A percentile compares a stretch with the other conserved stretches of the same genome.
Conservation (phyloP, 1,139 yeast species). For the Hyphopichia burtonii region DNA sequence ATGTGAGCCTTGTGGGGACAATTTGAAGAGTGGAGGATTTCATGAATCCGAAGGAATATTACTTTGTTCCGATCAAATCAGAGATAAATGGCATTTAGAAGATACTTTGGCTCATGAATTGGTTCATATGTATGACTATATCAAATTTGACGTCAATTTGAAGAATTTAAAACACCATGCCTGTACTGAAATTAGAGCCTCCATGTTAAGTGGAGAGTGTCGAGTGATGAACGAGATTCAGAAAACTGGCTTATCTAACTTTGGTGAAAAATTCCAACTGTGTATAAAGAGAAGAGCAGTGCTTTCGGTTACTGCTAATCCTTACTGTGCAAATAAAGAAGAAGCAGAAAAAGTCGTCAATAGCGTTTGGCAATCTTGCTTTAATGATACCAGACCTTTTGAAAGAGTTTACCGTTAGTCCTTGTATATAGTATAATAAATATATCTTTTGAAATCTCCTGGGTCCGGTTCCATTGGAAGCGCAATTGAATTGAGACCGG, state of each 20-base stretch:
- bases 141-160: constrained; percentile 86
- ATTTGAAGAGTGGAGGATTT: constrained; percentile 88
- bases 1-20: constrained; percentile 79
- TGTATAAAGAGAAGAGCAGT: constrained; percentile 90
- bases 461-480: neutral
- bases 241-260: constrained; percentile 57
- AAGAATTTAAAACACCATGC: constrained; percentile 87
- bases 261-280: constrained; percentile 82
- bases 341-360: constrained; percentile 81
- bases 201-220: constrained; percentile 93
- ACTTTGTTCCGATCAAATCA: constrained; percentile 81
- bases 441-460: neutral
- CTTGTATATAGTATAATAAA: constrained; percentile 1
- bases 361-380: constrained; percentile 90
- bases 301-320: constrained; percentile 82
- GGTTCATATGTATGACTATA: constrained; percentile 89
- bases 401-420: constrained; percentile 74
- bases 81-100: constrained; percentile 79
- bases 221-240: constrained; percentile 83
- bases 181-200: constrained; percentile 93
- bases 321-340: constrained; percentile 66
- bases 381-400: constrained; percentile 92
- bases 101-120: constrained; percentile 91
- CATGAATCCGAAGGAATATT: constrained; percentile 86
- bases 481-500: neutral